Percentiles rank a stretch among this genome's conserved stretches.
Evolutionary conservation across 2,329 filamentous ascomycete species (phyloP).

Genomic region (Tolypocladium album): DNA sequence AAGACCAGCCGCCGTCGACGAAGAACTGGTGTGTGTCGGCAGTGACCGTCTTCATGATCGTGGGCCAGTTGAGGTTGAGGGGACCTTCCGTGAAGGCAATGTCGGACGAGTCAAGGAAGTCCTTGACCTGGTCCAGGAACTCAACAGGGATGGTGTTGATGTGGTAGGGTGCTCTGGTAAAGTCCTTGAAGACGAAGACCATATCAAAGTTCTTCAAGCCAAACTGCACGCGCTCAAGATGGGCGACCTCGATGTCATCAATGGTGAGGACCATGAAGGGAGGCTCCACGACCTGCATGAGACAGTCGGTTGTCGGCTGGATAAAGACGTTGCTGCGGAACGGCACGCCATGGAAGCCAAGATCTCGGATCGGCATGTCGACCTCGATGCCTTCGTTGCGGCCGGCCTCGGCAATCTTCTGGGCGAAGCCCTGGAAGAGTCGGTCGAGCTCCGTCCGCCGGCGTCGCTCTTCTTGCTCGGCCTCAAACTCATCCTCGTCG

Average conservation of each 20-base stretch:
- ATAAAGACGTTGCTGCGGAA: constrained; percentile 93
- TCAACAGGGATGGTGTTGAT: constrained; percentile 98
- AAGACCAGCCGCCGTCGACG: constrained; percentile 87
- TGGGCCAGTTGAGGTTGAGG: constrained; percentile 96
- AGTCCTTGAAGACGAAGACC: constrained; percentile 97
- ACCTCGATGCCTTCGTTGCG: constrained; percentile 86
- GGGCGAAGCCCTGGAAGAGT: constrained; percentile 89
- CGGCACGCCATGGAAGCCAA: constrained; percentile 94
- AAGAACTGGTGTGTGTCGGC: constrained; percentile 94
- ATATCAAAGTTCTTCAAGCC: constrained; percentile 98
- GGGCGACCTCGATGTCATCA: constrained; percentile 91
- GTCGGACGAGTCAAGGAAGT: constrained; percentile 93
- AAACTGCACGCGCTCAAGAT: constrained; percentile 92
- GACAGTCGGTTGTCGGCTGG: constrained; percentile 90
- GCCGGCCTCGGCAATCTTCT: constrained; percentile 94
- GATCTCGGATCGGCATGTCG: constrained; percentile 91
- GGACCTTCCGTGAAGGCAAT: constrained; percentile 92
- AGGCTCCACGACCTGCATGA: constrained; percentile 93
- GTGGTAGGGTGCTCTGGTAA: constrained; percentile 78
- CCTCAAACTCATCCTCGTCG: constrained; percentile 97
- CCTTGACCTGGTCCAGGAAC: constrained; percentile 87
- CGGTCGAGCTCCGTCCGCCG: constrained; percentile 87
- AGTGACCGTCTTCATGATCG: constrained; percentile 98
- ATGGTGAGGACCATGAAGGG: constrained; percentile 94
- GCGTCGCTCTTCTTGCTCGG: constrained; percentile 91